Evolutionary conservation across 495 filamentous ascomycete genomes (phyloP).

Genomic region (Pyrenula aspistea): DNA sequence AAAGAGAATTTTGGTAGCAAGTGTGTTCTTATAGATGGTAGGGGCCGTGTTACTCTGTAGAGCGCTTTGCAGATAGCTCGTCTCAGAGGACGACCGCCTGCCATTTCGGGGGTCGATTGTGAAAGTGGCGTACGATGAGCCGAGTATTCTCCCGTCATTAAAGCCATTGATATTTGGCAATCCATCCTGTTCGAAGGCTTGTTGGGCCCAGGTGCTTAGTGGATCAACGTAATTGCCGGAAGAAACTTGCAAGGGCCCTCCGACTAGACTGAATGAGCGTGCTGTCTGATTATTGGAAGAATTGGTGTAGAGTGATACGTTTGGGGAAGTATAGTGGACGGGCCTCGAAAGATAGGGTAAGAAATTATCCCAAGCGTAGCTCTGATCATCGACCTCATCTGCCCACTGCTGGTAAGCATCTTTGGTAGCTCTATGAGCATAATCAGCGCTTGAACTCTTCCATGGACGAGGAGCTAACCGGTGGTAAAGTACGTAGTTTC

Average conservation of each 20-base stretch:
- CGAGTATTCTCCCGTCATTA: slow-evolving; percentile 12
- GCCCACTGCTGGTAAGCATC: slow-evolving; percentile 43
- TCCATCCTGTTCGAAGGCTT: slow-evolving; percentile 20
- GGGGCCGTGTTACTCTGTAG: background rate
- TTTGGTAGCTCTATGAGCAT: slow-evolving; percentile 23
- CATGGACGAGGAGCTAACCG: background rate
- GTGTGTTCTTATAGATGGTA: slow-evolving; percentile 2
- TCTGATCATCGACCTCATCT: slow-evolving; percentile 38
- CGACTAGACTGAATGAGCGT: slow-evolving; percentile 28
- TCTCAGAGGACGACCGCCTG: slow-evolving; percentile 16
- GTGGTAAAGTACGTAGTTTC: background rate
- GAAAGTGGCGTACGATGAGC: slow-evolving; percentile 11
- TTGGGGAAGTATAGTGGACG: slow-evolving; percentile 37
- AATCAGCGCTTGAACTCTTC: too few species aligned
- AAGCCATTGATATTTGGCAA: slow-evolving; percentile 18
- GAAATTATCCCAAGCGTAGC: slow-evolving; percentile 38
- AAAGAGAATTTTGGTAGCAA: slow-evolving; percentile 13
- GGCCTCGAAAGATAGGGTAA: slow-evolving; percentile 43
- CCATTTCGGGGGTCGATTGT: slow-evolving; percentile 12
- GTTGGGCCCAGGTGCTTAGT: slow-evolving; percentile 24
- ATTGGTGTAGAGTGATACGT: too few species aligned
- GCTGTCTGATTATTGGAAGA: too few species aligned
- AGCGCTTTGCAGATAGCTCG: slow-evolving; percentile 13
- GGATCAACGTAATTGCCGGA: slow-evolving; percentile 36
- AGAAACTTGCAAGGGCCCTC: slow-evolving; percentile 35